Conservation (phyloP, 2,329 filamentous ascomycete genomes). For the Elsinoe arachidis region DNA sequence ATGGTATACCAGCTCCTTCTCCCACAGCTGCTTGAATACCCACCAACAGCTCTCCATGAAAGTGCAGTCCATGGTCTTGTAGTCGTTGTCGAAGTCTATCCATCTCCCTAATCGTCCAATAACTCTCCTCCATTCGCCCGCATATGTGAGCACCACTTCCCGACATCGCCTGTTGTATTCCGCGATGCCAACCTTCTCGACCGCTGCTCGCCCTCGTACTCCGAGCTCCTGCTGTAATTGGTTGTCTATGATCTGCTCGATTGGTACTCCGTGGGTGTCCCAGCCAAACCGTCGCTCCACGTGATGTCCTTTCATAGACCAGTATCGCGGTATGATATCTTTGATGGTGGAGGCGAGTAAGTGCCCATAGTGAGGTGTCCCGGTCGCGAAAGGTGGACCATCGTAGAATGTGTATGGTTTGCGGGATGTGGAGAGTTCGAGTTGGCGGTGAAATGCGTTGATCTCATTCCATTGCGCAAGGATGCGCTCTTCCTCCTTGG, state of each 20-base stretch:
- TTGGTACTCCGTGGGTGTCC: constrained; percentile 90
- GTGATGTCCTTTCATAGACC: constrained; percentile 93
- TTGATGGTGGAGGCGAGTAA: constrained; percentile 90
- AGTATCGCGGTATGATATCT: constrained; percentile 92
- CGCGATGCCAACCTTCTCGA: constrained; percentile 74
- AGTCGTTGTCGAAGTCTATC: constrained; percentile 98
- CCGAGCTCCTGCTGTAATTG: constrained; percentile 55
- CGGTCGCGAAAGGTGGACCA: constrained; percentile 49
- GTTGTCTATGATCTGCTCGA: constrained; percentile 97
- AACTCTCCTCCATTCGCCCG: constrained; percentile 76
- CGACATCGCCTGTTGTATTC: constrained; percentile 89
- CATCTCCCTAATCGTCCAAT: constrained; percentile 85
- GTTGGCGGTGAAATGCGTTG: constrained; percentile 79
- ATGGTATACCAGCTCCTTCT: constrained; percentile 82
- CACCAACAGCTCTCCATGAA: constrained; percentile 98
- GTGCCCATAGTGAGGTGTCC: constrained; percentile 63
- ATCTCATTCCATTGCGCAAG: constrained; percentile 85
- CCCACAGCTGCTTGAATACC: constrained; percentile 88
- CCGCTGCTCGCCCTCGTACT: constrained; percentile 78
- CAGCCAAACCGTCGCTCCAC: constrained; percentile 90
- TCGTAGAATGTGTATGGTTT: constrained; percentile 90
- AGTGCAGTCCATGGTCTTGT: constrained; percentile 92
- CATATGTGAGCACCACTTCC: constrained; percentile 87
- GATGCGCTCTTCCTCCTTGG: constrained; percentile 78
- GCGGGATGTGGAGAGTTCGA: constrained; percentile 74